Evolutionary conservation across 768 basidiomycete genomes (phyloP).

Genomic region (Lyophyllum shimeji): DNA sequence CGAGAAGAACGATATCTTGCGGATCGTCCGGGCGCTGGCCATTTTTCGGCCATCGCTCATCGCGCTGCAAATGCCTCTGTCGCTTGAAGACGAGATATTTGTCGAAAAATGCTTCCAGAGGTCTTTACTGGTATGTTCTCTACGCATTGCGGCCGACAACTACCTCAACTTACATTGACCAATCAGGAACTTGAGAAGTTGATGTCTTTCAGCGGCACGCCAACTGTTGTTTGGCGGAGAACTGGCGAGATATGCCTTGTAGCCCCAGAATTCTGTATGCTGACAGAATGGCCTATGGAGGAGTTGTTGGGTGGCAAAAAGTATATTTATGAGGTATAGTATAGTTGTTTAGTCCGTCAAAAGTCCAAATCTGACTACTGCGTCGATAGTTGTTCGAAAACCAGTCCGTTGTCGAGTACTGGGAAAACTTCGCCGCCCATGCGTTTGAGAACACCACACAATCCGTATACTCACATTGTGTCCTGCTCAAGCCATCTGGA

Average conservation of each 20-base stretch:
- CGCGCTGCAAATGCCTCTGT: conserved; percentile 96
- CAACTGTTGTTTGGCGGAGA: conserved; percentile 95
- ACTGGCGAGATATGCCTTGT: conserved; percentile 98
- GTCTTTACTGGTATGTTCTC: conserved; percentile 72
- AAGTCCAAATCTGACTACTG: conserved; percentile 10
- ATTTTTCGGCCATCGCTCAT: conserved; percentile 97
- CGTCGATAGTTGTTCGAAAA: conserved; percentile 82
- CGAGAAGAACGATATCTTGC: conserved; percentile 93
- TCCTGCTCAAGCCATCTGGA: conserved; percentile 81
- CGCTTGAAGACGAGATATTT: conserved; percentile 94
- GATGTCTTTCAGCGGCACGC: conserved; percentile 95
- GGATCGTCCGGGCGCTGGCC: conserved; percentile 91
- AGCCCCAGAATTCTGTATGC: conserved; percentile 92
- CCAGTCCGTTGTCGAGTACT: conserved; percentile 92
- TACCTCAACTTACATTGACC: conserved; percentile 5
- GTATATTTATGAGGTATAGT: conserved; percentile 62
- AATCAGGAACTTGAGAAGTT: conserved; percentile 91
- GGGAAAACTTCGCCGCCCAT: conserved; percentile 95
- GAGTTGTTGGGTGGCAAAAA: conserved; percentile 68
- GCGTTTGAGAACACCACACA: conserved; percentile 98
- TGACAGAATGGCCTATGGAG: conserved; percentile 88
- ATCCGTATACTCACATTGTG: conserved; percentile 91
- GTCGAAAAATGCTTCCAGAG: conserved; percentile 96
- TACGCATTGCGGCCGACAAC: conserved; percentile 12
- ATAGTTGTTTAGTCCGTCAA: not conserved